These are phyloP conservation scores for Sugiyamaella pinicola DNA, from an alignment of 1,139 yeast species.

Conservation along the genomic window DNA sequence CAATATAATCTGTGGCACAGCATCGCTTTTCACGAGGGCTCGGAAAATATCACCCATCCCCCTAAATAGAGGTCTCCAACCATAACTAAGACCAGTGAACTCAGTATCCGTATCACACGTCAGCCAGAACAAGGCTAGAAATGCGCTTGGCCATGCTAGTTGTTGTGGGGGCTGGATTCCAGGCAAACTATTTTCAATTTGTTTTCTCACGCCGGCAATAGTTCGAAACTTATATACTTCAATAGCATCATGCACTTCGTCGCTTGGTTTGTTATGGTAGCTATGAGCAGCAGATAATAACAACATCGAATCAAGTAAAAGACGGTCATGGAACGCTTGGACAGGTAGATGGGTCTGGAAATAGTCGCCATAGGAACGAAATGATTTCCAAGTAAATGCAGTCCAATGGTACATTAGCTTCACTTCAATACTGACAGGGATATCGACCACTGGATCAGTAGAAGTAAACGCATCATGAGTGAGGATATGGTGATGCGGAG, in stretches of 20 bases:
- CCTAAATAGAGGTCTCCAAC: conserved; percentile 20
- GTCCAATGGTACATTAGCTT: conserved; percentile 24
- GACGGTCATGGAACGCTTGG: conserved; percentile 18
- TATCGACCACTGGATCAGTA: conserved; percentile 12
- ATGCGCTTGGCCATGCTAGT: conserved; percentile 20
- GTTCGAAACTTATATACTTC: conserved; percentile 20
- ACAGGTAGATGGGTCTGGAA: conserved; percentile 15
- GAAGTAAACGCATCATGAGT: conserved; percentile 20
- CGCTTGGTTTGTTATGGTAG: conserved; percentile 15
- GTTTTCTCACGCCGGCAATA: conserved; percentile 17
- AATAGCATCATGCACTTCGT: conserved; percentile 3
- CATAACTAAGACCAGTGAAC: conserved; percentile 19
- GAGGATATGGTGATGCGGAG: neutral
- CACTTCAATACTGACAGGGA: conserved; percentile 15
- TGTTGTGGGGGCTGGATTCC: conserved; percentile 10
- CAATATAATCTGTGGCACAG: neutral
- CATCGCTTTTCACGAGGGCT: neutral
- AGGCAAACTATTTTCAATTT: conserved; percentile 8
- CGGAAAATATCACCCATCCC: conserved; percentile 20
- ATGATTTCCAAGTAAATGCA: conserved; percentile 17
- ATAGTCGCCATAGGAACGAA: conserved; percentile 12
- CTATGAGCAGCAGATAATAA: conserved; percentile 24
- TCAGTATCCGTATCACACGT: conserved; percentile 21
- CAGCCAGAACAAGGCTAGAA: conserved; percentile 20
- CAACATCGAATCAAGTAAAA: conserved; percentile 20